Evolutionary conservation across 306 rosid genomes (phyloP), one percentile per base, ranked within the genome.

Genomic region (Chamaecrista fasciculata): DNA sequence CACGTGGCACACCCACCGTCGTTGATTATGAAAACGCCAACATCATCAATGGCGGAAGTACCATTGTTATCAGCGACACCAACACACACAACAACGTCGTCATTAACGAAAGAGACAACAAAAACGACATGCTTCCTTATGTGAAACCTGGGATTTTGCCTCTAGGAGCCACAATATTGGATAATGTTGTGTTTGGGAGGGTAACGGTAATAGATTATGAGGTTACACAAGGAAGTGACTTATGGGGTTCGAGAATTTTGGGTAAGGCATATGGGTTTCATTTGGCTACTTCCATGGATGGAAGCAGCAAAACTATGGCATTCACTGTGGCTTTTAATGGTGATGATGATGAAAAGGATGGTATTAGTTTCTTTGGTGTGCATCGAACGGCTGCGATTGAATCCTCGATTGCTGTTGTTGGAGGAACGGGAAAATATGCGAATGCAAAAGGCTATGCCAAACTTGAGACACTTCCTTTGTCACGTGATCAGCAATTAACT

Each of bases 231-330:
- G 78, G 70, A 39, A 24, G 34, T 29, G 86, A 78, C 7, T 66
- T 74, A n/a, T 77, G 60, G 20, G 80, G 53, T 29, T 52, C 80
- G 12, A 39, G 31, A 18, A 36, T 78, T 21, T 53, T 74, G 28
- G 83, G 80, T 8, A 74, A 74, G 56, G 86, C 74, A 31, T 80
- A 78, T 24, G 86, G 83, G 0, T 82, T 78, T 70, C 83, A 78
- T 74, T 47, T 82, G 80, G 75, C 60, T 37, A 78, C 69, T 20
- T 82, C 86, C 6, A 51, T 79, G 69, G 86, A 82, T 6, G 86
- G 83, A 46, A 82, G 76, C 15, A 82, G 86, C 75, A 5, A 42
- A 74, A 82, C 83, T 1, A 74, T 82, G 86, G 76, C 80, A 46
- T 82, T 82, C 28, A 2, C 78, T 0, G 73, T 66, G 24, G 20